Evolutionary conservation across 2,329 filamentous ascomycete genomes (phyloP), one percentile per base, ranked within the genome.

Genomic region (Nakataea oryzae): DNA sequence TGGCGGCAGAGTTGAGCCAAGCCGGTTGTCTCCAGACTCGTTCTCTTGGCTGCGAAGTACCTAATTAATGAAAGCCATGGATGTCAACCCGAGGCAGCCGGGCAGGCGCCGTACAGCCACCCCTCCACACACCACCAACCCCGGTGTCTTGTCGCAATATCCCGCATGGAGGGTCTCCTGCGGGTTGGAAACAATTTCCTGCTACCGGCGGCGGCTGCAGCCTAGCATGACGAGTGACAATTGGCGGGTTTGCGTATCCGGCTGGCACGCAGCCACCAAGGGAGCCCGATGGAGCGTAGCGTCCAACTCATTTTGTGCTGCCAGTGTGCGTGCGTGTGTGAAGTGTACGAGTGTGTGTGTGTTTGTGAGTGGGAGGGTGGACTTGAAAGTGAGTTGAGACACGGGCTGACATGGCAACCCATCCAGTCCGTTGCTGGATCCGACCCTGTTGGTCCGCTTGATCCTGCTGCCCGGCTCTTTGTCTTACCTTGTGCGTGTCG

Each of bases 391-490:
- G 58, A 24, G 26, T 60, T 54, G 58, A 60, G 58, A 60, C 58
- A 60, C n/a, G 27, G 58, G 58, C 58, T 60, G 58, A 54, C 34
- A 60, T 60, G 41, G 34, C 32, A 50, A 60, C 34, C 24, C 24
- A 60, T 50, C 12, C 58, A 28, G 21, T n/a, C 58, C 41, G 41
- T 54, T 60, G 24, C 13, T 54, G 58, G 24, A 26, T 28, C 41
- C 41, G 34, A 30, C 28, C 41, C 34, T 32, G 58, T 59, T 29
- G 58, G 57, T 24, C 24, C 27, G 57, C 32, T 34, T 59, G 30
- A 17, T 11, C 54, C 54, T 27, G 28, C 54, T 27, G 28, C 54
- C 54, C 11, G 41, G 41, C 21, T 50, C 41, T 13, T 56, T 28
- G 54, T 56, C 54, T 56, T 56, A 56, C 54, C 24, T 56, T 5